Evolutionary conservation across 352 stramenopile species (phyloP).

Genomic region (Globisporangium lucens): DNA sequence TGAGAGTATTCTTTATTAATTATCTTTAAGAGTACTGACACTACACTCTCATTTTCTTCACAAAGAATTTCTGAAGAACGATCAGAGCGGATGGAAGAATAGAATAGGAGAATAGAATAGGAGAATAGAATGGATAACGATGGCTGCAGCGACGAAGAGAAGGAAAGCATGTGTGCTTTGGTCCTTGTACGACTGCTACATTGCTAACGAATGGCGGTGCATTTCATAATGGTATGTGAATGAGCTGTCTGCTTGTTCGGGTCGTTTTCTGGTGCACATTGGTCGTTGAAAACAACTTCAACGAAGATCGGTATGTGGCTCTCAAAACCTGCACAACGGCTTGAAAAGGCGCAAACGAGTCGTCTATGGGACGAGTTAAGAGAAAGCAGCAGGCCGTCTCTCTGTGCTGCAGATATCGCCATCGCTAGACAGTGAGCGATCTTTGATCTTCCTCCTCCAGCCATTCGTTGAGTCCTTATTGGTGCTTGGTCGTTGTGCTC

Average conservation of each 20-base stretch:
- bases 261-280: no score
- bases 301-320: neutral
- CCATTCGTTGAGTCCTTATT: neutral
- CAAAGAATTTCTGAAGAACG: slow-evolving; percentile 8
- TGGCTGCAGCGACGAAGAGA: neutral
- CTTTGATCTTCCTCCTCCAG: neutral
- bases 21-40: neutral
- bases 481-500: neutral
- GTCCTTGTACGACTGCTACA: no score
- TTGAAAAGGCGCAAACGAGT: neutral
- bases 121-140: no score
- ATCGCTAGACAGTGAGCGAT: neutral
- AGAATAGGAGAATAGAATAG: no score
- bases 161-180: neutral
- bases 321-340: neutral
- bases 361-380: neutral
- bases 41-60: neutral
- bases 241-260: neutral
- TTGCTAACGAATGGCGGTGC: neutral
- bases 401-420: no score
- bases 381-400: neutral
- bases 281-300: slow-evolving; percentile 2
- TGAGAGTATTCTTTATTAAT: neutral
- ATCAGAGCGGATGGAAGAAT: neutral
- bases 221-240: neutral